These are phyloP conservation scores for Mikania micrantha DNA, from an alignment of 129 eudicot genomes.

Conservation along the genomic window DNA sequence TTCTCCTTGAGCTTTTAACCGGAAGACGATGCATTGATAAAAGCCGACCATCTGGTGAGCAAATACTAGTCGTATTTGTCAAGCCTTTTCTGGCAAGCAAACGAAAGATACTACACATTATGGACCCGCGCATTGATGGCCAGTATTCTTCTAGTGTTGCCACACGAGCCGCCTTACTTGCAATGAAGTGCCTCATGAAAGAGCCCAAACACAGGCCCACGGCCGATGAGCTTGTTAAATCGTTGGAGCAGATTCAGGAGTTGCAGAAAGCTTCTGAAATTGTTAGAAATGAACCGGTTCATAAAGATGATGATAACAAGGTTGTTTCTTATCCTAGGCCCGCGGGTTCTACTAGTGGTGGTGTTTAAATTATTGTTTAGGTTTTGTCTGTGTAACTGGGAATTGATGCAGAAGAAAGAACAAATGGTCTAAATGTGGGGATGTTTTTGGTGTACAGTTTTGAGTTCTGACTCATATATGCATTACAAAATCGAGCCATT, in stretches of 20 bases:
- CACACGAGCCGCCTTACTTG: conserved; percentile 52
- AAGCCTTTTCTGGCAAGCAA: neutral
- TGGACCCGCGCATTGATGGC: conserved; percentile 72
- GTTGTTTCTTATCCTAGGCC: conserved; percentile 22
- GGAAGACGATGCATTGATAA: conserved; percentile 13
- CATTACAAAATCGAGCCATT: neutral
- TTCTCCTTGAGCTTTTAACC: conserved; percentile 16
- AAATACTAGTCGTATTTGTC: conserved; percentile 12
- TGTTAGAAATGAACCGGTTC: conserved; percentile 2
- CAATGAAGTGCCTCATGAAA: conserved; percentile 54
- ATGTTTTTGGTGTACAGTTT: neutral
- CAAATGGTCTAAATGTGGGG: neutral
- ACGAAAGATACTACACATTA: conserved; percentile 21
- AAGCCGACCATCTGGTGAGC: conserved; percentile 16
- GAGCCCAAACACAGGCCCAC: conserved; percentile 60
- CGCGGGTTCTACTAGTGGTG: neutral
- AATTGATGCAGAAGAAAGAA: neutral
- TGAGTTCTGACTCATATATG: neutral
- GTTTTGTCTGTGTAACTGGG: neutral
- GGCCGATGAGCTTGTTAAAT: conserved; percentile 60
- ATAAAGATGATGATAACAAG: conserved; percentile 7
- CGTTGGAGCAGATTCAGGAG: conserved; percentile 57
- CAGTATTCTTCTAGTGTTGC: conserved; percentile 56
- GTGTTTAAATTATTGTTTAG: neutral
- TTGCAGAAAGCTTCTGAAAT: conserved; percentile 23